Evolutionary conservation across 2,329 filamentous ascomycete genomes (phyloP), one percentile per base, ranked within the genome.

Genomic region (Trichophyton mentagrophytes): DNA sequence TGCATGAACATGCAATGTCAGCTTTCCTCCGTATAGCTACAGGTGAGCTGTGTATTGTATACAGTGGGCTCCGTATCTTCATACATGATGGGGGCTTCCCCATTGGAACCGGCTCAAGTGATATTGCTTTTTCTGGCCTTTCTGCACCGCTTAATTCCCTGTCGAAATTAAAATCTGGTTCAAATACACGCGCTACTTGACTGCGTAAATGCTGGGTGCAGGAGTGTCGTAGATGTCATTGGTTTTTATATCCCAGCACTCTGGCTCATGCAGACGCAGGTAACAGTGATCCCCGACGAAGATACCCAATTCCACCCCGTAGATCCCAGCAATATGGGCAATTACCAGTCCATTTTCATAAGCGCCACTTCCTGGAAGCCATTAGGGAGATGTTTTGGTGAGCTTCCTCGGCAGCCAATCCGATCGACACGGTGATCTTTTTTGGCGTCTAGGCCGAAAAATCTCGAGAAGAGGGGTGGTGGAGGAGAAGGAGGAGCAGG

Each of bases 1-100:
- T 51, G 46, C 46, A 51, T 27, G 46, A 51, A 51, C 46, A 51
- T 51, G 46, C 46, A 51, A 51, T 51, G 20, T 51, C 46, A 49
- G 46, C 46, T 49, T 49, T 49, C 25, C 40, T 44, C 40, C 40
- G 40, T 44, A 44, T n/a, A 44, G 5, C 40, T 44, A 44, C 40
- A 20, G 13, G n/a, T 44, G 40, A 44, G 40, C n/a, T 44, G 40
- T 44, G 40, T 44, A 44, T 44, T 44, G 40, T 44, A 17, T 44
- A 44, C 46, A 4, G 46, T 6, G 9, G 20, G 5, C 8, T 51
- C 11, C 11, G 20, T 27, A 51, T 27, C 27, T 30, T 30, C 27
- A 30, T 30, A 30, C 27, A 30, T 30, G 27, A 30, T 30, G 27
- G 27, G 27, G 27, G 27, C 27, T 30, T 30, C 20, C 25, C 20